phyloP scores from a whole-genome alignment of 306 rosid genomes.

The Inga leiocalycina region DNA sequence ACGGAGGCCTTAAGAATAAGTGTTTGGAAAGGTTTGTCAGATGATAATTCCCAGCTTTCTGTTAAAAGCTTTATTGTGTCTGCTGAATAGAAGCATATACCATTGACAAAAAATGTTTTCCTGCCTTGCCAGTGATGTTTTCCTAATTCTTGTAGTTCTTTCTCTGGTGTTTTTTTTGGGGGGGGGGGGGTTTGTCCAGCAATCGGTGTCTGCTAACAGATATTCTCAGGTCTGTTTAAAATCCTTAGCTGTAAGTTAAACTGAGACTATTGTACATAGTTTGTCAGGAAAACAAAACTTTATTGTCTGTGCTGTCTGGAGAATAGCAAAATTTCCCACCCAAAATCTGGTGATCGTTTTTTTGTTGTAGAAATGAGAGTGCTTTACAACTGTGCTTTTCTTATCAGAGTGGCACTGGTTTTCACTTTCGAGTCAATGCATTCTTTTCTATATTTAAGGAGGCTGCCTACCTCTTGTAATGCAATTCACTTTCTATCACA shows the following conservation, averaged over 20 bases:
- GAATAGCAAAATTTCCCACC: not conserved
- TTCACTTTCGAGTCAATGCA: not conserved
- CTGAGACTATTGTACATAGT: not conserved
- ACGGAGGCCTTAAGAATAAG: slow-evolving; percentile 90
- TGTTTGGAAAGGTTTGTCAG: slow-evolving; percentile 91
- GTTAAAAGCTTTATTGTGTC: not conserved
- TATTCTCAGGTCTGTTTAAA: not conserved
- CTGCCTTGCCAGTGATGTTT: not conserved
- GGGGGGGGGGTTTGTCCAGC: not conserved
- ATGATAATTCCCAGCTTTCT: slow-evolving; percentile 32
- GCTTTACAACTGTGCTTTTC: slow-evolving; percentile 6
- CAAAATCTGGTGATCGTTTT: slow-evolving; percentile 4
- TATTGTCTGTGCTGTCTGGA: slow-evolving; percentile 1
- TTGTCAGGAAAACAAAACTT: not conserved
- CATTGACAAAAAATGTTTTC: not conserved
- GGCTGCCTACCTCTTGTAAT: not conserved
- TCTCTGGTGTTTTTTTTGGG: not conserved
- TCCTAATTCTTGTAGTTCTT: not conserved
- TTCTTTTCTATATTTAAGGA: not conserved
- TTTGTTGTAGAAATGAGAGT: slow-evolving; percentile 11
- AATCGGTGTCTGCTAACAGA: not conserved
- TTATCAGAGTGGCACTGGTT: not conserved
- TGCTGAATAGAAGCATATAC: slow-evolving; percentile 11
- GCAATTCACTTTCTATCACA: not conserved
- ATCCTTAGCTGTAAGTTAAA: not conserved